Conservation (phyloP, 352 stramenopile species). For the Phytopythium sindhum region DNA sequence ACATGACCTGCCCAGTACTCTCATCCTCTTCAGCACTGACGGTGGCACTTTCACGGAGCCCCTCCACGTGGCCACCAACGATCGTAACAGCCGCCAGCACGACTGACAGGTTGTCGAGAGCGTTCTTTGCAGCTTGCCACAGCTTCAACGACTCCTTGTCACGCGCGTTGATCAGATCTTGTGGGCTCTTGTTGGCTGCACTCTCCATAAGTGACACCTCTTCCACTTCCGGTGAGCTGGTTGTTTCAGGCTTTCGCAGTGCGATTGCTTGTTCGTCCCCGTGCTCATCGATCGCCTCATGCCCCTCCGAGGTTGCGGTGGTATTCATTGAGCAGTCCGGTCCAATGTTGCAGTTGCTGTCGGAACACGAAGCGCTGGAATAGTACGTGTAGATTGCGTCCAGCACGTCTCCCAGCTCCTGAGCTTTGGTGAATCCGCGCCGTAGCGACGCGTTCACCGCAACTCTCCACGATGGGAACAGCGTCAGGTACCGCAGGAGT, state of each 20-base stretch:
- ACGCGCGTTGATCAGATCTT: conserved; percentile 19
- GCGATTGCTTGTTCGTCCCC: conserved; percentile 10
- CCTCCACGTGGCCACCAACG: conserved; percentile 69
- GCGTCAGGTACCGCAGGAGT: conserved; percentile 70
- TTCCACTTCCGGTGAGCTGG: conserved; percentile 57
- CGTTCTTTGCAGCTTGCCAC: conserved; percentile 78
- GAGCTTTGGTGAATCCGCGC: conserved; percentile 47
- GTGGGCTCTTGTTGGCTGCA: conserved; percentile 12
- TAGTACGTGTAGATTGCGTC: conserved; percentile 74
- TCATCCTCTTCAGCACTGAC: conserved; percentile 54
- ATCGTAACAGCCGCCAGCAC: conserved; percentile 70
- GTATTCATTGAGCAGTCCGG: neutral
- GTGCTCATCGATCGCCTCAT: neutral
- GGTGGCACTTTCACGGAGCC: conserved; percentile 57
- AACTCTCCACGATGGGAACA: conserved; percentile 77
- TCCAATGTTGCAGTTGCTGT: neutral
- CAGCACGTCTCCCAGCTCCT: conserved; percentile 48
- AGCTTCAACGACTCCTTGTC: conserved; percentile 68
- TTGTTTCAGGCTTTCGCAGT: conserved; percentile 57
- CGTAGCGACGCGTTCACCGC: conserved; percentile 65
- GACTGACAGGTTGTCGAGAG: conserved; percentile 47
- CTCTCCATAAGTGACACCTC: conserved; percentile 17
- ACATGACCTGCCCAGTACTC: conserved; percentile 15
- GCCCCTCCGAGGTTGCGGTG: neutral
- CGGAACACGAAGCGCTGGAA: conserved; percentile 26